phyloP scores from a whole-genome alignment of 2,329 filamentous ascomycete genomes.

The Diaporthe ilicicola region DNA sequence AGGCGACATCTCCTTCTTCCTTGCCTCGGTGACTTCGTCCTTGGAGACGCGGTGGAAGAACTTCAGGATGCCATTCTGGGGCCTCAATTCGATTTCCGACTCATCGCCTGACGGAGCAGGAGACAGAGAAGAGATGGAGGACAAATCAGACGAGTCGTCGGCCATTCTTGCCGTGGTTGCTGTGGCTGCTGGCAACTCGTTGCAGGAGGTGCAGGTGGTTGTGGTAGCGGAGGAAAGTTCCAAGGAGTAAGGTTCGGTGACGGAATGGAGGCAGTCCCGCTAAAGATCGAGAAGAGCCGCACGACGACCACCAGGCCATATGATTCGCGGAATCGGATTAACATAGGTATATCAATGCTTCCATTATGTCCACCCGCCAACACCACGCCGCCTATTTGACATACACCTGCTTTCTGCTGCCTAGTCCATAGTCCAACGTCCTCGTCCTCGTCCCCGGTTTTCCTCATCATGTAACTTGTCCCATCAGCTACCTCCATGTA shows the following conservation, averaged over 20 bases:
- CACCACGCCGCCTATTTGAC: not conserved
- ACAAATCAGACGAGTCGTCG: constrained; percentile 71
- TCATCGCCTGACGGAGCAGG: constrained; percentile 62
- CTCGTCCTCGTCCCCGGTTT: constrained; percentile 4
- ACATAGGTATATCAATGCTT: constrained; percentile 15
- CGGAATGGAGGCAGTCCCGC: constrained; percentile 28
- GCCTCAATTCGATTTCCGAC: constrained; percentile 57
- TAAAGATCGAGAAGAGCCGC: constrained; percentile 26
- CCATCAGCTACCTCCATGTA: not conserved
- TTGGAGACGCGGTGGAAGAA: constrained; percentile 70
- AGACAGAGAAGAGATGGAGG: constrained; percentile 58
- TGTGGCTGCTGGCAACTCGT: constrained; percentile 17
- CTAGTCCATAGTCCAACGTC: too few species aligned
- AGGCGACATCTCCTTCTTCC: constrained; percentile 63
- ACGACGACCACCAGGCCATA: constrained; percentile 25
- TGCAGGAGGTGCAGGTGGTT: constrained; percentile 33
- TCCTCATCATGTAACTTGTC: not conserved
- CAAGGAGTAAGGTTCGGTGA: constrained; percentile 26
- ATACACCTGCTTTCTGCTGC: not conserved
- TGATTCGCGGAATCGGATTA: constrained; percentile 29
- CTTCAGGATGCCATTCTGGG: constrained; percentile 69
- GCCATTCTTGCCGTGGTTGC: constrained; percentile 54
- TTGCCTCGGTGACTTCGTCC: constrained; percentile 50
- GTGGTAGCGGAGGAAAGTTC: constrained; percentile 39
- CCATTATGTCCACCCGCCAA: constrained; percentile 14